These are phyloP conservation scores for Xanthoceras sorbifolium DNA, from an alignment of 345 rosid genomes.

Conservation along the genomic window DNA sequence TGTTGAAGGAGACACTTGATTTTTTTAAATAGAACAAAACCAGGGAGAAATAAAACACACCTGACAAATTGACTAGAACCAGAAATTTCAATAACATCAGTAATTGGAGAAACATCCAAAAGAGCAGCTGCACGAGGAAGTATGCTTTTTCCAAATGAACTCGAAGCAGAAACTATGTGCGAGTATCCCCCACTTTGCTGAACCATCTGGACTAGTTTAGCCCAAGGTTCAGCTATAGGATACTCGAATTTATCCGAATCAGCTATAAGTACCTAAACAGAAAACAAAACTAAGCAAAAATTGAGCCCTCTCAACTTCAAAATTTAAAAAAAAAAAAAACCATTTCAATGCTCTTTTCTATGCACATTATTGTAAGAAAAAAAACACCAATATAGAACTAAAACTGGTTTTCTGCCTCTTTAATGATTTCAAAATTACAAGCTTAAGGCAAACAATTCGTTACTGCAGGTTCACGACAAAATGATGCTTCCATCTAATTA, in stretches of 20 bases:
- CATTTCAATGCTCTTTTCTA: neutral
- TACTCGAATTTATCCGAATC: slow-evolving; percentile 75
- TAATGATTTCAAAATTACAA: no score
- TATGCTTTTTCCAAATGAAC: slow-evolving; percentile 89
- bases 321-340: neutral
- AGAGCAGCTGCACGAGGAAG: slow-evolving; percentile 93
- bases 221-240: slow-evolving; percentile 91
- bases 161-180: slow-evolving; percentile 70
- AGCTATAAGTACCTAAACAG: slow-evolving; percentile 76
- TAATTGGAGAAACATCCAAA: slow-evolving; percentile 88
- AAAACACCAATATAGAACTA: neutral
- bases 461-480: no score
- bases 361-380: neutral
- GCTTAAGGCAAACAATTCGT: no score
- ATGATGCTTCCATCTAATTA: no score
- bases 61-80: slow-evolving; percentile 70
- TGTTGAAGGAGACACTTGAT: neutral
- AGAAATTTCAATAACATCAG: slow-evolving; percentile 78
- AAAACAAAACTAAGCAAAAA: slow-evolving; percentile 13
- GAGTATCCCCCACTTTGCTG: slow-evolving; percentile 68
- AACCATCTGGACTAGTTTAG: slow-evolving; percentile 72
- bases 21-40: neutral
- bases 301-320: neutral
- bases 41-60: slow-evolving; percentile 30
- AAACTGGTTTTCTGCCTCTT: neutral